These are phyloP conservation scores for Phialophora verrucosa DNA, from an alignment of 2,329 filamentous ascomycete genomes.

Conservation along the genomic window DNA sequence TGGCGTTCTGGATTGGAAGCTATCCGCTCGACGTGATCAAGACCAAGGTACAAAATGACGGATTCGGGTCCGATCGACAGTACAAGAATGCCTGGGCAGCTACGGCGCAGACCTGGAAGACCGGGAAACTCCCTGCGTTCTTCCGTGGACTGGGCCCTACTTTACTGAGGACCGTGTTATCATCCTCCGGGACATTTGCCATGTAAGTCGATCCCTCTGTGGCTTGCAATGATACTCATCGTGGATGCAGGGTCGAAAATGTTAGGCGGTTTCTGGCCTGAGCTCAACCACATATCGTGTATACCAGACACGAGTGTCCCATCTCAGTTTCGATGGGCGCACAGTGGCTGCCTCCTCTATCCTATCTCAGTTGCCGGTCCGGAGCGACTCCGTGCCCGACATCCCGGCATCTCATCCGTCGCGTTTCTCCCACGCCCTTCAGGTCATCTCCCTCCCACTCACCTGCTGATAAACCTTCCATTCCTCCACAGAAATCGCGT, in stretches of 20 bases:
- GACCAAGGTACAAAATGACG: conserved; percentile 27
- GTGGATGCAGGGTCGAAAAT: conserved; percentile 14
- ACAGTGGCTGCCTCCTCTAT: neutral
- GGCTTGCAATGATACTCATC: neutral
- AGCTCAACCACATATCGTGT: neutral
- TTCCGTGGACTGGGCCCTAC: conserved; percentile 28
- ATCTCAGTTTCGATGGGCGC: neutral
- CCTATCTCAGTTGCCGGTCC: neutral
- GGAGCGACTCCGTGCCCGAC: neutral
- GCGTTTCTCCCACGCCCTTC: neutral
- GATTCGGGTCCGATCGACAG: conserved; percentile 18
- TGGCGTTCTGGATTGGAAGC: conserved; percentile 32
- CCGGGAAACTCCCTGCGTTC: conserved; percentile 18
- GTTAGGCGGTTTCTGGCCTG: conserved; percentile 1
- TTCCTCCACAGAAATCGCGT: neutral
- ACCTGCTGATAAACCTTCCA: neutral
- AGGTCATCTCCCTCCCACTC: neutral
- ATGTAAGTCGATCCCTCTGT: conserved; percentile 21
- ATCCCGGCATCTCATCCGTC: neutral
- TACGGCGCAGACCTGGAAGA: conserved; percentile 19
- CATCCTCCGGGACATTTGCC: conserved; percentile 26
- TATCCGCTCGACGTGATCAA: conserved; percentile 33
- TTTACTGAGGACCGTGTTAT: conserved; percentile 26
- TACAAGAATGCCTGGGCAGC: conserved; percentile 24
- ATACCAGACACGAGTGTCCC: neutral